Percentiles rank a stretch among this genome's conserved stretches.
Conservation (phyloP, 208 protist genomes). For the Angomonas deanei region DNA sequence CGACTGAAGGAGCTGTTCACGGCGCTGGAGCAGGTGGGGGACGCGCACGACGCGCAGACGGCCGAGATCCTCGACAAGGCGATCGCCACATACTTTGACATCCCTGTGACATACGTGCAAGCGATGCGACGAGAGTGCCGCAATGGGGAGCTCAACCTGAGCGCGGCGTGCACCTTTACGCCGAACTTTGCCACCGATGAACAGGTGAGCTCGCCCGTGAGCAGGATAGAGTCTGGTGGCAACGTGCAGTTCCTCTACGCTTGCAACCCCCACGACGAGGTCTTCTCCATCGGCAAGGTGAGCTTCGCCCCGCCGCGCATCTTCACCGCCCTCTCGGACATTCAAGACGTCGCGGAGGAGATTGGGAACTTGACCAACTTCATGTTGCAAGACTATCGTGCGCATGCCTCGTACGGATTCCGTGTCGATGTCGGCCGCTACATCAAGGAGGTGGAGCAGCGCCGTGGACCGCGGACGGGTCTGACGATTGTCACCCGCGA, state of each 20-base stretch:
- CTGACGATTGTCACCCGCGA: constrained; percentile 46
- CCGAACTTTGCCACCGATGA: background rate
- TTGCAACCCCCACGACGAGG: constrained; percentile 51
- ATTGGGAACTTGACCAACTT: constrained; percentile 12
- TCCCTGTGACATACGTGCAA: constrained; percentile 23
- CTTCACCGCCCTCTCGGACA: constrained; percentile 26
- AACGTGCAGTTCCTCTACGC: constrained; percentile 9
- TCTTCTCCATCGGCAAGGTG: constrained; percentile 31
- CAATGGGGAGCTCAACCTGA: constrained; percentile 34
- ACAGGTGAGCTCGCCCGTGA: background rate
- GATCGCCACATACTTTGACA: constrained; percentile 50
- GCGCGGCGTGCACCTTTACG: background rate
- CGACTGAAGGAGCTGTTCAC: constrained; percentile 30
- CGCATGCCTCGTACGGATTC: constrained; percentile 25
- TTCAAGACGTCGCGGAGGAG: constrained; percentile 4
- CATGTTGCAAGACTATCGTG: constrained; percentile 18
- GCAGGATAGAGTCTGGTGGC: background rate
- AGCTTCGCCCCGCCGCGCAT: constrained; percentile 37
- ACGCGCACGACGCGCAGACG: constrained; percentile 13
- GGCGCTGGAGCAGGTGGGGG: constrained; percentile 13
- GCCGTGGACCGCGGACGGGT: constrained; percentile 44
- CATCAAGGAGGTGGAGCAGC: constrained; percentile 37
- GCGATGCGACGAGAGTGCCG: constrained; percentile 61
- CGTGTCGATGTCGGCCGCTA: constrained; percentile 49
- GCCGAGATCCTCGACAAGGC: constrained; percentile 18